Conservation (phyloP, 345 rosid genomes). For the Isatis tinctoria region DNA sequence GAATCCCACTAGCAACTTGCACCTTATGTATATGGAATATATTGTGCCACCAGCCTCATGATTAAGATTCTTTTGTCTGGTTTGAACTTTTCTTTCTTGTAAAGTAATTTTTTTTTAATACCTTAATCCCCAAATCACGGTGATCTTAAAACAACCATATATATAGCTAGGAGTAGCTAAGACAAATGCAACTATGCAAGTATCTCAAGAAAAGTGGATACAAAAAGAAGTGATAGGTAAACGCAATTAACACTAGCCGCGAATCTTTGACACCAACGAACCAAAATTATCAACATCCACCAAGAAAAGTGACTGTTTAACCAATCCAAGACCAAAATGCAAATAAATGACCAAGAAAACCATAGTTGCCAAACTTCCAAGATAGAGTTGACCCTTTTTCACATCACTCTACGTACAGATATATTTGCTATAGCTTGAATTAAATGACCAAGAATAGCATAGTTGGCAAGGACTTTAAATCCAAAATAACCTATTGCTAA, state of each 20-base stretch:
- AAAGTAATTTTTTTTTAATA: constrained; percentile 26
- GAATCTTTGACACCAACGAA: too few species aligned
- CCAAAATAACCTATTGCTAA: too few species aligned
- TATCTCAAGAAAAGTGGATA: neutral
- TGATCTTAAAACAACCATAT: neutral
- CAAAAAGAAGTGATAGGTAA: neutral
- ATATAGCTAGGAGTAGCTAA: neutral
- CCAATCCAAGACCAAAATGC: too few species aligned
- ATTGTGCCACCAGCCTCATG: constrained; percentile 38
- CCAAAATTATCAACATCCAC: too few species aligned
- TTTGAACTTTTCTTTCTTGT: constrained; percentile 29
- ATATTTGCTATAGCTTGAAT: neutral
- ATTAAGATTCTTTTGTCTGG: constrained; percentile 34
- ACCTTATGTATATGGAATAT: constrained; percentile 24
- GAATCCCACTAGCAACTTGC: constrained; percentile 47
- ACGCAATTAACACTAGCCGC: neutral
- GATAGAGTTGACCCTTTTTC: neutral
- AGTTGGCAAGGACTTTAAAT: neutral
- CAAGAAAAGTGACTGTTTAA: too few species aligned
- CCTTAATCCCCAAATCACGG: neutral
- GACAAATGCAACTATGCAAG: neutral
- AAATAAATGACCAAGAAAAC: too few species aligned
- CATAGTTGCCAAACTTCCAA: too few species aligned
- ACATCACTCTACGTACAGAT: neutral
- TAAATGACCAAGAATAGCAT: too few species aligned